Evolutionary conservation across 2,329 filamentous ascomycete species (phyloP), one percentile per base, ranked within the genome.

Genomic region (Trichothecium roseum): DNA sequence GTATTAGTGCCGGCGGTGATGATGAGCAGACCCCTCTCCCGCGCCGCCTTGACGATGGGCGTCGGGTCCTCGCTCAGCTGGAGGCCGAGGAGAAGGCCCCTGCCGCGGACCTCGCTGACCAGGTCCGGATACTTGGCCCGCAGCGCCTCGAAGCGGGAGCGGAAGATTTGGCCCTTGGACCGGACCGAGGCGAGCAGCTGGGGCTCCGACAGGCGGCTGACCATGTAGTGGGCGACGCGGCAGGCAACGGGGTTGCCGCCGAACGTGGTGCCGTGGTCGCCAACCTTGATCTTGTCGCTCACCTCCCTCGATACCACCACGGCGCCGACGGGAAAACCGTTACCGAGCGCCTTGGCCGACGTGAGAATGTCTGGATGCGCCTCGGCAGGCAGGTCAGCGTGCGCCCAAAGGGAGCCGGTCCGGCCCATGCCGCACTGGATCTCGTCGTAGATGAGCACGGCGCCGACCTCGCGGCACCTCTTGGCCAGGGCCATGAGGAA

Each of bases 1-100:
- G 88, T 95, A 54, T 96, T 94, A 20, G 79, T 87, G 1, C 91
- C 91, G 18, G 86, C 89, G 2, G 87, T 95, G 52, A 98, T 95
- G 40, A 98, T 69, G 40, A 98, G 59, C 50, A 98, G 57, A 0
- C 91, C 91, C 40, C 86, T 72, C 64, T 96, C 86, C 41, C 91
- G 70, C 14, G 88, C 87, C 9, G 87, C 88, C 44, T 81, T 86
- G 41, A 98, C 69, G 40, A 98, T 78, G 10, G 69, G 72, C 14
- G 72, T 70, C 20, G 77, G 84, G 53, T 91, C 82, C 44, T 76
- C 66, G 6, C 69, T 76, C 38, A 98, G 63, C 63, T 98, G 91
- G 30, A 94, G 59, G 17, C 91, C 91, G 8, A 96, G 63, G 39
- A 96, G 86, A 50, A 98, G 58, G 8, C 91, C 91, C 37, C 74